Conservation (phyloP, 441 rosid genomes). For the Populus hybrid region DNA sequence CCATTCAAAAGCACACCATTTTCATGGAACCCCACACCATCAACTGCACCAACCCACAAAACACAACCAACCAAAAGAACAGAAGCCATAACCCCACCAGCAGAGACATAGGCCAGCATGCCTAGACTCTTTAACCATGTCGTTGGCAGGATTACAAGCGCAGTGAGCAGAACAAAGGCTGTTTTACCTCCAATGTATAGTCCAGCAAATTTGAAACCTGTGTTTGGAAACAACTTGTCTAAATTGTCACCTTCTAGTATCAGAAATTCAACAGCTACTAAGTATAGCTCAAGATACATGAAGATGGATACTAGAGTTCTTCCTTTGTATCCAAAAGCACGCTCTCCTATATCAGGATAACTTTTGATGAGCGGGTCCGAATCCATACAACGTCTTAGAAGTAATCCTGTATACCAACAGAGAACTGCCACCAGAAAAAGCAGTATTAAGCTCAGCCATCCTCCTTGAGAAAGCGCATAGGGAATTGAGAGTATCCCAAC, state of each 20-base stretch:
- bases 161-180: slow-evolving; percentile 46
- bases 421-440: slow-evolving; percentile 50
- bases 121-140: slow-evolving; percentile 67
- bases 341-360: slow-evolving; percentile 59
- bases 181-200: slow-evolving; percentile 44
- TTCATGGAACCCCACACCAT: slow-evolving; percentile 52
- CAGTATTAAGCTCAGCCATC: slow-evolving; percentile 54
- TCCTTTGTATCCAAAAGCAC: slow-evolving; percentile 66
- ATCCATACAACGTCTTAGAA: slow-evolving; percentile 55
- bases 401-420: slow-evolving; percentile 64
- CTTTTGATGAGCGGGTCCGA: slow-evolving; percentile 32
- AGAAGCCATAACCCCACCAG: slow-evolving; percentile 58
- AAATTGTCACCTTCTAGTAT: slow-evolving; percentile 69
- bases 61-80: slow-evolving; percentile 43
- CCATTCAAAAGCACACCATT: slow-evolving; percentile 37
- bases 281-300: slow-evolving; percentile 51
- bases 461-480: slow-evolving; percentile 62
- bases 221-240: slow-evolving; percentile 50
- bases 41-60: slow-evolving; percentile 47
- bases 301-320: slow-evolving; percentile 48
- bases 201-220: slow-evolving; percentile 30
- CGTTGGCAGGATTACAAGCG: slow-evolving; percentile 51
- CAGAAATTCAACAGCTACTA: slow-evolving; percentile 64
- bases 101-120: slow-evolving; percentile 51
- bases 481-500: slow-evolving; percentile 67